Percentiles rank a stretch among this genome's conserved stretches.
phyloP scores from a whole-genome alignment of 2,329 filamentous ascomycete species.

The Ophiostoma pallidulum region DNA sequence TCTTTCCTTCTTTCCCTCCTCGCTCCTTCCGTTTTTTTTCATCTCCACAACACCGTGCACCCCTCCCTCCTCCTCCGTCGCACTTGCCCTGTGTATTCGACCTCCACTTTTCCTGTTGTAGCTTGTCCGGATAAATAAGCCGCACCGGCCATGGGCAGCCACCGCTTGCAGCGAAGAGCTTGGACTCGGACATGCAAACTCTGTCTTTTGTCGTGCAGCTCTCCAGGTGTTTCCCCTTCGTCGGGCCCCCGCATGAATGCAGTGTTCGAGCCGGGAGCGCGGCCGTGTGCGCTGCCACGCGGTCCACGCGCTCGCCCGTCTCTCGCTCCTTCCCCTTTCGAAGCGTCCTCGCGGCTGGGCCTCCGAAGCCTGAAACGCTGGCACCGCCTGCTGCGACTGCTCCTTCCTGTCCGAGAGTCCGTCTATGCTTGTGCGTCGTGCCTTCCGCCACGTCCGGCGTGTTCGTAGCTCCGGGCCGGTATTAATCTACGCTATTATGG shows the following conservation, averaged over 20 bases:
- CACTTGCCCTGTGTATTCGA: too few relatives aligned
- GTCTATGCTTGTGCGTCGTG: background rate
- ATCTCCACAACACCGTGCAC: background rate
- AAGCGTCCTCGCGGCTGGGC: background rate
- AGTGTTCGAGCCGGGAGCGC: too few relatives aligned
- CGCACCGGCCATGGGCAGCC: too few relatives aligned
- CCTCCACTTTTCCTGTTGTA: too few relatives aligned
- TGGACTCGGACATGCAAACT: too few relatives aligned
- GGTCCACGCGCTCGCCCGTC: too few relatives aligned
- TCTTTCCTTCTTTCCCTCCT: too few relatives aligned
- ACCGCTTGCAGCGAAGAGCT: too few relatives aligned
- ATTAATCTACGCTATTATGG: conserved; percentile 10
- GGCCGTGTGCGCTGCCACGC: background rate
- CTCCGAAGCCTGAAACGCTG: conserved; percentile 6
- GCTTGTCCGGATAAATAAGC: background rate
- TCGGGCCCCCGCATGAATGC: too few relatives aligned
- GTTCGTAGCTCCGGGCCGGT: conserved; percentile 5
- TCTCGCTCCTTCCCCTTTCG: background rate
- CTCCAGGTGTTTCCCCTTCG: too few relatives aligned
- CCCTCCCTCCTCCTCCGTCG: too few relatives aligned
- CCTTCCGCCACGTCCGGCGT: background rate
- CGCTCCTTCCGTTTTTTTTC: background rate
- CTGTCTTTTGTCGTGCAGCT: too few relatives aligned
- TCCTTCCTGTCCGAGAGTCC: background rate
- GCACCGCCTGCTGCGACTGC: background rate